A percentile compares a stretch with the other conserved stretches of the same genome.
Conservation (phyloP, 75 land plant species). For the Isoetes taiwanensis region DNA sequence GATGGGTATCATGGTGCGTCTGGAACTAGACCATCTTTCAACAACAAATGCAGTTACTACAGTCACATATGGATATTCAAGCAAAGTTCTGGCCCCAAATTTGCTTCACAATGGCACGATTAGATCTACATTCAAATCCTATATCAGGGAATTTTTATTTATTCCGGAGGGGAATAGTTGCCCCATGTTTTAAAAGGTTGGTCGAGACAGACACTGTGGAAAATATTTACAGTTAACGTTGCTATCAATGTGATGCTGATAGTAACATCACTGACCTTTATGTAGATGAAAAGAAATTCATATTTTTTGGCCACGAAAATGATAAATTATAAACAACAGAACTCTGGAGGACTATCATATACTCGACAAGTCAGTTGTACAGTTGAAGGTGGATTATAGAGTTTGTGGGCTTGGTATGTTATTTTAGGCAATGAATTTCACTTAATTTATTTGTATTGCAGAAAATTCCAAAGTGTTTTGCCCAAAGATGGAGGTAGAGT, state of each 20-base stretch:
- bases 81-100: constrained; percentile 27
- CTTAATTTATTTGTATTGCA: constrained; percentile 7
- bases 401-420: neutral
- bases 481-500: constrained; percentile 30
- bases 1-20: constrained; percentile 27
- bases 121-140: constrained; percentile 26
- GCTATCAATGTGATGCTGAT: constrained; percentile 33
- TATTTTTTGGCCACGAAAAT: constrained; percentile 21
- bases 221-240: constrained; percentile 28
- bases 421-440: neutral
- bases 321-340: constrained; percentile 19
- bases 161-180: constrained; percentile 20
- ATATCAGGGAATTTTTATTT: constrained; percentile 14
- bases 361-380: constrained; percentile 19
- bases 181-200: constrained; percentile 22
- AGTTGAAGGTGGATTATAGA: constrained; percentile 22
- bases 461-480: constrained; percentile 27
- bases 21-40: constrained; percentile 27
- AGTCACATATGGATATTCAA: constrained; percentile 6
- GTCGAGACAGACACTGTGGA: constrained; percentile 25
- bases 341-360: constrained; percentile 28
- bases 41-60: constrained; percentile 11
- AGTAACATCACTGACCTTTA: constrained; percentile 20
- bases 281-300: constrained; percentile 30
- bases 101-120: constrained; percentile 19